phyloP scores from a whole-genome alignment of 164 flowering plant genomes.

The Malania oleifera region DNA sequence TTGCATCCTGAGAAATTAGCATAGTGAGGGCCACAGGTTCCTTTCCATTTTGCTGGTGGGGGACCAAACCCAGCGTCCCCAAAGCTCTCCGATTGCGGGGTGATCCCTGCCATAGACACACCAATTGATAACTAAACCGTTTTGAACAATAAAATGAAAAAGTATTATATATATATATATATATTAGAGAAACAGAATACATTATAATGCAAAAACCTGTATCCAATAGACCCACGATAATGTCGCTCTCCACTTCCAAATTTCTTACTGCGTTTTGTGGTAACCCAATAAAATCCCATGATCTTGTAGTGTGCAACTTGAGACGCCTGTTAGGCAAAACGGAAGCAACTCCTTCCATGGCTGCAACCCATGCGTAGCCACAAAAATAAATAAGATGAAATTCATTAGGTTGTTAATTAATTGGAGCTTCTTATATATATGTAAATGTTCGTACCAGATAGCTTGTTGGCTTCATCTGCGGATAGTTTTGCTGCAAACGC shows the following conservation, averaged over 20 bases:
- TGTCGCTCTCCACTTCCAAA: conserved; percentile 36
- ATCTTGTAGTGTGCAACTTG: conserved; percentile 69
- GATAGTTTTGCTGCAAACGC: conserved; percentile 72
- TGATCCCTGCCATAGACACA: conserved; percentile 66
- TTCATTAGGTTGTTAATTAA: too few relatives aligned
- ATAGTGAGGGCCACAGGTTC: conserved; percentile 40
- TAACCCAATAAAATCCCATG: conserved; percentile 82
- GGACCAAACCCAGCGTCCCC: conserved; percentile 57
- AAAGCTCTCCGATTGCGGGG: conserved; percentile 56
- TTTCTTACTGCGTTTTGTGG: conserved; percentile 39
- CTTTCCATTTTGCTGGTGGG: conserved; percentile 76
- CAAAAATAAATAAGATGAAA: background rate
- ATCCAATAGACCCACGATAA: conserved; percentile 60
- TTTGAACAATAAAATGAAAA: too few relatives aligned
- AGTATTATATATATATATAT: too few relatives aligned
- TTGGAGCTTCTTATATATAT: background rate
- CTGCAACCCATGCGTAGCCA: conserved; percentile 34
- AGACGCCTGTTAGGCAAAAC: conserved; percentile 51
- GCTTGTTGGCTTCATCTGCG: conserved; percentile 35
- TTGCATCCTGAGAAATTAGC: conserved; percentile 73
- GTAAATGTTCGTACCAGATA: conserved; percentile 25
- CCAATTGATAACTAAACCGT: too few relatives aligned
- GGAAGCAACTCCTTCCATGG: conserved; percentile 39
- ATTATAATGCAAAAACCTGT: conserved; percentile 39
- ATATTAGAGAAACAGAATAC: too few relatives aligned